Conservation (phyloP, 306 rosid genomes). For the Benincasa hispida region DNA sequence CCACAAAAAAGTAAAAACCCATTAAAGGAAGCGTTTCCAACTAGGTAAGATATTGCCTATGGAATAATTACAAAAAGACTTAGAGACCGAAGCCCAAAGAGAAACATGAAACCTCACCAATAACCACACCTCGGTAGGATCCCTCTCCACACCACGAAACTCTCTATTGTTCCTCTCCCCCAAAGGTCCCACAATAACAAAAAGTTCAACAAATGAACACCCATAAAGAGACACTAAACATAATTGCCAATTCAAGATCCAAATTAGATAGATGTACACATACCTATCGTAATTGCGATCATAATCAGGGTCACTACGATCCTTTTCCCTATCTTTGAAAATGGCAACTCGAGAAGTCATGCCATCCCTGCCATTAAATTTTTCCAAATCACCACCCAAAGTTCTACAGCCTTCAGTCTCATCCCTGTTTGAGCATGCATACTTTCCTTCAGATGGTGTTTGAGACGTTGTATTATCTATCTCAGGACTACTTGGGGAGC, state of each 20-base stretch:
- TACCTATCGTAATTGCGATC: constrained; percentile 87
- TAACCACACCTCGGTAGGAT: too few relatives aligned
- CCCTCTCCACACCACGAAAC: too few relatives aligned
- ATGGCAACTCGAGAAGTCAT: constrained; percentile 80
- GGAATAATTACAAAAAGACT: too few relatives aligned
- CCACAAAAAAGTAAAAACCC: too few relatives aligned
- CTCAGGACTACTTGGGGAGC: constrained; percentile 32
- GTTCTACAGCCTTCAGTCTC: constrained; percentile 49
- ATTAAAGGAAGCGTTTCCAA: too few relatives aligned
- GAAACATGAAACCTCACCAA: too few relatives aligned
- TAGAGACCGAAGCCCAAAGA: too few relatives aligned
- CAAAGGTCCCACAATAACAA: too few relatives aligned
- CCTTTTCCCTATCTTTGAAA: constrained; percentile 80
- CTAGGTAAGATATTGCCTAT: too few relatives aligned
- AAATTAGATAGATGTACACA: not conserved
- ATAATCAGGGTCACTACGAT: constrained; percentile 92
- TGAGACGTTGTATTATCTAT: constrained; percentile 30
- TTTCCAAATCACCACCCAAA: constrained; percentile 67
- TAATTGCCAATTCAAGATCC: not conserved
- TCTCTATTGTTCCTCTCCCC: too few relatives aligned
- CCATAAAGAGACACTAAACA: not conserved
- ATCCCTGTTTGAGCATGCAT: constrained; percentile 40
- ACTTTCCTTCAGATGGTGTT: constrained; percentile 47
- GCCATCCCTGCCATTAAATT: constrained; percentile 55
- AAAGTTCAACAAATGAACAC: too few relatives aligned